A percentile compares a stretch with the other conserved stretches of the same genome.
Conservation (phyloP, 441 rosid species). For the Gossypium aridum region DNA sequence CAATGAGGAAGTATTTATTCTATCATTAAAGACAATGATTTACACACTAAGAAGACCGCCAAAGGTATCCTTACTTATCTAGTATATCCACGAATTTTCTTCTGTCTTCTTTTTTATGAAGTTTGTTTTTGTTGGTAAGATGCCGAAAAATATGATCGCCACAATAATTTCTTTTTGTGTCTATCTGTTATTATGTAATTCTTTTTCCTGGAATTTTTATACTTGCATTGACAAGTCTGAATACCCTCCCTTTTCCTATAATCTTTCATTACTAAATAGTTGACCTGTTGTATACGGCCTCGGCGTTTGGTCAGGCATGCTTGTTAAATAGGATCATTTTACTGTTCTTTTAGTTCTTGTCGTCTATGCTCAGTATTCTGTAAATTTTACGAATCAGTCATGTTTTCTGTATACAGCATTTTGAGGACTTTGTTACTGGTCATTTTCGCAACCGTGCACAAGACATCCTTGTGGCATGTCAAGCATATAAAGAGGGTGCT, state of each 20-base stretch:
- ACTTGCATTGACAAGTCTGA: neutral
- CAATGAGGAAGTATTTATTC: constrained; percentile 36
- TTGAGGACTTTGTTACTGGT: constrained; percentile 39
- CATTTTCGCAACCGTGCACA: constrained; percentile 36
- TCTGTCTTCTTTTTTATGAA: neutral
- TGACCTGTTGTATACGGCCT: neutral
- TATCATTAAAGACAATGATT: constrained; percentile 58
- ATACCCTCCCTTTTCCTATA: neutral
- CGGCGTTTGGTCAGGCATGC: neutral
- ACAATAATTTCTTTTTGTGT: neutral
- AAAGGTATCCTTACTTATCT: constrained; percentile 26
- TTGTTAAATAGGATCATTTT: neutral
- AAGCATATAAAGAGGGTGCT: constrained; percentile 39
- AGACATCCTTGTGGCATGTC: constrained; percentile 43
- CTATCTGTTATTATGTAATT: neutral
- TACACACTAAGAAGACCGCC: constrained; percentile 52
- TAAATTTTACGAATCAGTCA: neutral
- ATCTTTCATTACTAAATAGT: neutral
- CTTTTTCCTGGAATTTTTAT: neutral
- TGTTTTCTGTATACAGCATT: constrained; percentile 36
- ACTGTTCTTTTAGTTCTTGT: neutral
- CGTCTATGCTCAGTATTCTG: neutral
- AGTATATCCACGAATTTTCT: neutral
- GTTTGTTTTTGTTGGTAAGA: neutral
- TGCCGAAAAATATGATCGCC: neutral